Conservation (phyloP, 257 asterid genomes). For the Nicotiana noctiflora region DNA sequence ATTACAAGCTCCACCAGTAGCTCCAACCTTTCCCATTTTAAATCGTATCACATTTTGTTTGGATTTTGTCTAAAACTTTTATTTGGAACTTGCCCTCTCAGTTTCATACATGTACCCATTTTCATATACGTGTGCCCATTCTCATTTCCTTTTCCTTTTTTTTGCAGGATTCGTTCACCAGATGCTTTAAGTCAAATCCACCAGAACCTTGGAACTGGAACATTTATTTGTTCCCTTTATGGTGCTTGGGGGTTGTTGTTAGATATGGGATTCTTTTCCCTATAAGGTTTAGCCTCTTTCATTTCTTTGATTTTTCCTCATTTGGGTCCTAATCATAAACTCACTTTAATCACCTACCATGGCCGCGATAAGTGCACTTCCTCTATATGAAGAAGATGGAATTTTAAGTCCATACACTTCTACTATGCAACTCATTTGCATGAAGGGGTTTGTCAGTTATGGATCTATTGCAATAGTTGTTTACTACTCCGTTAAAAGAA, state of each 20-base stretch:
- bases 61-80: background rate
- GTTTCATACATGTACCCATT: background rate
- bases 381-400: background rate
- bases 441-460: background rate
- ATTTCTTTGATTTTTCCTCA: background rate
- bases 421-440: background rate
- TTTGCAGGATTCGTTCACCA: slow-evolving; percentile 81
- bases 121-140: background rate
- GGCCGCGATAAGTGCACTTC: background rate
- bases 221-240: slow-evolving; percentile 76
- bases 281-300: slow-evolving; percentile 38
- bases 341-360: background rate
- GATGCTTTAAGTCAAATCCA: slow-evolving; percentile 96
- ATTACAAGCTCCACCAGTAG: too few relatives aligned
- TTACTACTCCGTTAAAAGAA: background rate
- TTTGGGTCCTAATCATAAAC: background rate
- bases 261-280: slow-evolving; percentile 92
- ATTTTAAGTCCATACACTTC: background rate
- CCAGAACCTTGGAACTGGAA: slow-evolving; percentile 99
- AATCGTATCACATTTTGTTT: background rate
- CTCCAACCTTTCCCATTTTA: too few relatives aligned
- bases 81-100: background rate
- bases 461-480: background rate
- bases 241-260: slow-evolving; percentile 92
- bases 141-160: background rate